A percentile compares a stretch with the other conserved stretches of the same genome.
phyloP scores from a whole-genome alignment of 352 stramenopile species.

The Globisporangium spinosum region DNA sequence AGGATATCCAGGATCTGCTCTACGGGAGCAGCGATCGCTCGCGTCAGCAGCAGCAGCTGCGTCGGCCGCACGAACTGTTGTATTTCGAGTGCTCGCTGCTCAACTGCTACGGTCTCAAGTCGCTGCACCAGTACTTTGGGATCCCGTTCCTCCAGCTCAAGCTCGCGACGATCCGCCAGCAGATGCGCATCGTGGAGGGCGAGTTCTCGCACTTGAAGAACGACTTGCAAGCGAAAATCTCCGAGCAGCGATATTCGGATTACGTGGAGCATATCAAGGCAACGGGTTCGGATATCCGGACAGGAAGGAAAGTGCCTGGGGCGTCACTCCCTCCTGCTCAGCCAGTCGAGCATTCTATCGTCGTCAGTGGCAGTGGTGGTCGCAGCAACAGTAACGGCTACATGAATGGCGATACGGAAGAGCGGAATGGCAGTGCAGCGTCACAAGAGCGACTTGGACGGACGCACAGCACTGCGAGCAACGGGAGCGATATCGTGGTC shows the following conservation, averaged over 20 bases:
- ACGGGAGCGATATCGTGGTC: constrained; percentile 32
- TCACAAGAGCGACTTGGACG: constrained; percentile 15
- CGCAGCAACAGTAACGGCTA: not conserved
- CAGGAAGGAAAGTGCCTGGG: constrained; percentile 34
- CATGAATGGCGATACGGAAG: constrained; percentile 1
- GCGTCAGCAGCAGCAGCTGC: constrained; percentile 32
- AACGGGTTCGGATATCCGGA: constrained; percentile 73
- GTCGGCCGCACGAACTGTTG: constrained; percentile 54
- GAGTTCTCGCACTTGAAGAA: constrained; percentile 73
- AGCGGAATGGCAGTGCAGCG: not conserved
- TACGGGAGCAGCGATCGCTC: constrained; percentile 40
- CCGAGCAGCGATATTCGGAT: constrained; percentile 65
- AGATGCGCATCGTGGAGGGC: constrained; percentile 64
- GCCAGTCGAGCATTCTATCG: constrained; percentile 15
- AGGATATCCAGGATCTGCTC: constrained; percentile 77
- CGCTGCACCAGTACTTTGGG: constrained; percentile 83
- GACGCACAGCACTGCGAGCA: constrained; percentile 25
- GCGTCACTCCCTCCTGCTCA: constrained; percentile 13
- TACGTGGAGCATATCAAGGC: constrained; percentile 71
- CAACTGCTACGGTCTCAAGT: constrained; percentile 84
- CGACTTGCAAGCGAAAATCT: constrained; percentile 67
- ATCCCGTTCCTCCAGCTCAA: constrained; percentile 85
- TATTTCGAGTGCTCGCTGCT: constrained; percentile 84
- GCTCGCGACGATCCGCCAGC: constrained; percentile 67
- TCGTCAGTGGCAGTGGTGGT: constrained; percentile 13